A percentile compares a stretch with the other conserved stretches of the same genome.
Evolutionary conservation across 176 grass and related monocot species (phyloP).

Genomic region (Pontederia crassipes): DNA sequence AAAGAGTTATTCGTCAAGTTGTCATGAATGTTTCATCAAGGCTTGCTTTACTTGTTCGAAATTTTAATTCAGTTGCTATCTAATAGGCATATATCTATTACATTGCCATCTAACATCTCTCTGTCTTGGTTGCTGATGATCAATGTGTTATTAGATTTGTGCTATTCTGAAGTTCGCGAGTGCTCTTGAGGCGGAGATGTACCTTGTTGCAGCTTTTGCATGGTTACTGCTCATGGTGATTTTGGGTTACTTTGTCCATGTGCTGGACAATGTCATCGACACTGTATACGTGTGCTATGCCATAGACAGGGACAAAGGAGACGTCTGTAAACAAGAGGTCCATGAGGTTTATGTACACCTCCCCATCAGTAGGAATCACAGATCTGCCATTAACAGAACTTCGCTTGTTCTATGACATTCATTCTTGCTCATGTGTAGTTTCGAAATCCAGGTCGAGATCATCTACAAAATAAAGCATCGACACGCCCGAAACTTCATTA

Average conservation of each 20-base stretch:
- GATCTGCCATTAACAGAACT: slow-evolving; percentile 4
- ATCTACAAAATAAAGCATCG: too few species aligned
- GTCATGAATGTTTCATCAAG: too few species aligned
- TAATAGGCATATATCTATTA: too few species aligned
- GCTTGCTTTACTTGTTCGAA: too few species aligned
- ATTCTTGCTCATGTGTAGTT: background rate
- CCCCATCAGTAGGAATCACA: slow-evolving; percentile 32
- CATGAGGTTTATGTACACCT: slow-evolving; percentile 34
- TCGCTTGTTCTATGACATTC: background rate
- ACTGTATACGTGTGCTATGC: slow-evolving; percentile 39
- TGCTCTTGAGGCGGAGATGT: slow-evolving; percentile 26
- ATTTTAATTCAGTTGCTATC: too few species aligned
- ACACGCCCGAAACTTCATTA: too few species aligned
- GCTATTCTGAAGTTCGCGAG: slow-evolving; percentile 24
- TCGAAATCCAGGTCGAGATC: background rate
- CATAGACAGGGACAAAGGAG: slow-evolving; percentile 42
- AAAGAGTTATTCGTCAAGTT: too few species aligned
- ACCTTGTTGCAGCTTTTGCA: slow-evolving; percentile 29
- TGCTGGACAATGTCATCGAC: slow-evolving; percentile 43
- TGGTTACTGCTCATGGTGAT: slow-evolving; percentile 33
- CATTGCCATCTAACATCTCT: too few species aligned
- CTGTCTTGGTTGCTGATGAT: too few species aligned
- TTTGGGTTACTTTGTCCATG: slow-evolving; percentile 33
- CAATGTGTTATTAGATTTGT: slow-evolving; percentile 22
- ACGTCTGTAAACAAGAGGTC: slow-evolving; percentile 26